These are phyloP conservation scores for Trametopsis cervina DNA, from an alignment of 768 basidiomycete species.

Conservation along the genomic window DNA sequence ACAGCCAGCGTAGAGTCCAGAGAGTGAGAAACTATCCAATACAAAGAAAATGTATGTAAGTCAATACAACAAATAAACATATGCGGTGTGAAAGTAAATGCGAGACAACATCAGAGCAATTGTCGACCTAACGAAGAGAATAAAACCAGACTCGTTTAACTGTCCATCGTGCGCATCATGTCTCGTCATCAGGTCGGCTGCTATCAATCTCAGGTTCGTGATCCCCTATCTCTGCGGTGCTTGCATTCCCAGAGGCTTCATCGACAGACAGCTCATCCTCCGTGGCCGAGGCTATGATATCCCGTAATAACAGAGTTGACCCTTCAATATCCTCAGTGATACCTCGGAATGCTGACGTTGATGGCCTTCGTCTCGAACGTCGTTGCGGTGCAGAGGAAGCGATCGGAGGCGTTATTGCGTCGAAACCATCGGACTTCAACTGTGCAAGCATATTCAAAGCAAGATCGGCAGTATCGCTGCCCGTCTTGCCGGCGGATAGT, in stretches of 20 bases:
- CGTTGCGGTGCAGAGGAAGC: conserved; percentile 19
- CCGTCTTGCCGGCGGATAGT: conserved; percentile 22
- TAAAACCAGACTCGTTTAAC: neutral
- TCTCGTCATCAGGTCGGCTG: neutral
- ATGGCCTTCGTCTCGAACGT: conserved; percentile 9
- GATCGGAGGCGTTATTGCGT: conserved; percentile 41
- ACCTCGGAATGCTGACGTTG: conserved; percentile 18
- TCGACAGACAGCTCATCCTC: neutral
- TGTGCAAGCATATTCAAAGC: conserved; percentile 74
- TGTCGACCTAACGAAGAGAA: neutral
- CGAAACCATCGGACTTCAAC: conserved; percentile 66
- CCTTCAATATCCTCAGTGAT: conserved; percentile 14
- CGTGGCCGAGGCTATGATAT: neutral
- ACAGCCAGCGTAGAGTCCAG: neutral
- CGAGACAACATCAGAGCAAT: conserved; percentile 9
- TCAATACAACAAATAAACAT: conserved; percentile 9
- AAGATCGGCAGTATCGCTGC: conserved; percentile 44
- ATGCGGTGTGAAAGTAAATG: conserved; percentile 11
- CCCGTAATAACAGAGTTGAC: neutral
- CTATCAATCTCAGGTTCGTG: neutral
- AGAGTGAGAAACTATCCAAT: neutral
- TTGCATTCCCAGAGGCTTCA: neutral
- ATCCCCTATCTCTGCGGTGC: neutral
- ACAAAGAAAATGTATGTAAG: neutral
- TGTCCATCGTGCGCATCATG: neutral